Evolutionary conservation across 495 filamentous ascomycete species (phyloP).

Genomic region (Podospora comata): DNA sequence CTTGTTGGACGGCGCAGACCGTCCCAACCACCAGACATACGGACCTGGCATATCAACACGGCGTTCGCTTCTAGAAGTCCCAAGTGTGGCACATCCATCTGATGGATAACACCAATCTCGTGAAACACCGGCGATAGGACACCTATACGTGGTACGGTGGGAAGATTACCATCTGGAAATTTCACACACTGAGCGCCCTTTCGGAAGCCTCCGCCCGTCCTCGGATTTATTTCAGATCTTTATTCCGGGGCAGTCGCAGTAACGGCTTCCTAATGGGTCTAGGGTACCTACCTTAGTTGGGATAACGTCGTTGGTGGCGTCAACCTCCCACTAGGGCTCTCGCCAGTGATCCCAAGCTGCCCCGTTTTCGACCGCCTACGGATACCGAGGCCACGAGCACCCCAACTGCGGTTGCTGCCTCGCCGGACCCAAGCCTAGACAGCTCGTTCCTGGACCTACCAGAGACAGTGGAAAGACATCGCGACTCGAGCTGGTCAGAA

Average conservation of each 20-base stretch:
- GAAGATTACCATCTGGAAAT: not conserved
- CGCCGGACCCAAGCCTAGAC: not conserved
- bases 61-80: not conserved
- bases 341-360: not conserved
- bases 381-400: not conserved
- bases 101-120: not conserved
- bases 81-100: not conserved
- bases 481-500: not conserved
- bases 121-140: not conserved
- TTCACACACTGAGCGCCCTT: not conserved
- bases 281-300: not conserved
- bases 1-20: not conserved
- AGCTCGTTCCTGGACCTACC: not conserved
- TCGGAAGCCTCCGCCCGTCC: not conserved
- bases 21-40: not conserved
- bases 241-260: not conserved
- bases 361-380: constrained; percentile 3
- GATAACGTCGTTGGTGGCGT: not conserved
- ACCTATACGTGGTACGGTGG: not conserved
- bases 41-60: not conserved
- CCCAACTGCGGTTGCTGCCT: not conserved
- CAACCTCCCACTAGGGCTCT: not conserved
- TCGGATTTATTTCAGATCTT: not conserved
- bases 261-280: not conserved
- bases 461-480: not conserved